Evolutionary conservation across 345 rosid species (phyloP).

Genomic region (sweet orange (Citrus sinensis)): DVS_A1.0 CM039164.1:24133001-24133500

Average conservation of each 20-base stretch:
- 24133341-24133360: background rate
- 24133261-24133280: constrained; percentile 95
- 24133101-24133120: constrained; percentile 22
- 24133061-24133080: constrained; percentile 86
- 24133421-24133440: constrained; percentile 59
- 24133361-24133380: constrained; percentile 4
- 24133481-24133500: constrained; percentile 44
- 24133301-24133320: constrained; percentile 56
- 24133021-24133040: constrained; percentile 82
- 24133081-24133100: constrained; percentile 72
- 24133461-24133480: constrained; percentile 78
- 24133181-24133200: constrained; percentile 54
- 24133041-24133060: constrained; percentile 74
- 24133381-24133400: constrained; percentile 53
- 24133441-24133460: constrained; percentile 58
- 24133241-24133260: constrained; percentile 58
- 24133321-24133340: constrained; percentile 9
- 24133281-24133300: constrained; percentile 81
- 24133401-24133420: constrained; percentile 84
- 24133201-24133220: constrained; percentile 40
- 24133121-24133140: constrained; percentile 20
- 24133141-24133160: constrained; percentile 22
- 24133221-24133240: constrained; percentile 53
- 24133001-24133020: constrained; percentile 88
- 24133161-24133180: constrained; percentile 22